Percentiles rank a stretch among this genome's conserved stretches.
These are phyloP conservation scores for Globisporangium radiosum DNA, from an alignment of 352 stramenopile genomes.

Conservation along the genomic window DNA sequence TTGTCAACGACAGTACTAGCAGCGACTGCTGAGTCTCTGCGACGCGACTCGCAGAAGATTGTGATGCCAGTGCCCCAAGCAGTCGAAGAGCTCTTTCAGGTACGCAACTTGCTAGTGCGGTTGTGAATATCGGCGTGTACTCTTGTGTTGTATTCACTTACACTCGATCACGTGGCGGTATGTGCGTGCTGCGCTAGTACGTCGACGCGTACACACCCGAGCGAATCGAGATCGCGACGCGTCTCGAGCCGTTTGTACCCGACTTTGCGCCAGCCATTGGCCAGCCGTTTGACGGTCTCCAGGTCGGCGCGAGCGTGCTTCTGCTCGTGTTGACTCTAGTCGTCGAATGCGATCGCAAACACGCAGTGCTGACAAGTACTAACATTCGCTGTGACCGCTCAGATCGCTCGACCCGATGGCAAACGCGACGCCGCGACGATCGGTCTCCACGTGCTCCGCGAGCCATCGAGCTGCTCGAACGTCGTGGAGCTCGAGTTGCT, in stretches of 20 bases:
- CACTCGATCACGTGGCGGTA: neutral
- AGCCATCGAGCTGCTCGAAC: constrained; percentile 87
- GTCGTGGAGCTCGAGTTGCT: constrained; percentile 85
- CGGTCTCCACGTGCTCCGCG: constrained; percentile 82
- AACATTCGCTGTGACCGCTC: too few species aligned
- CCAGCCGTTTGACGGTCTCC: constrained; percentile 62
- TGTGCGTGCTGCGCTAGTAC: constrained; percentile 21
- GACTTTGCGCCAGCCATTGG: constrained; percentile 85
- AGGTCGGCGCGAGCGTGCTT: constrained; percentile 20
- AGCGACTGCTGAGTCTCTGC: too few species aligned
- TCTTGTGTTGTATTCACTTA: neutral
- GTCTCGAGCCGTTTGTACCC: constrained; percentile 90
- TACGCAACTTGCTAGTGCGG: constrained; percentile 13
- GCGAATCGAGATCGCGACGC: constrained; percentile 85
- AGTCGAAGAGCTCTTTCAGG: constrained; percentile 50
- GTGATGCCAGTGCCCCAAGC: constrained; percentile 40
- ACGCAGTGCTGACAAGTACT: too few species aligned
- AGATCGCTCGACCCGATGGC: constrained; percentile 85
- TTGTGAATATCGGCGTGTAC: too few species aligned
- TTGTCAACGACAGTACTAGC: too few species aligned
- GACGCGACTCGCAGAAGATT: constrained; percentile 12
- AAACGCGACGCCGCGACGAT: constrained; percentile 47
- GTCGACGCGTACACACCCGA: constrained; percentile 85
- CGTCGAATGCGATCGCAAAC: too few species aligned
- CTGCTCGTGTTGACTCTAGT: neutral